Base-by-base conservation (phyloP, 352 stramenopile genomes). In the Thalassiosira ordinaria region DNA sequence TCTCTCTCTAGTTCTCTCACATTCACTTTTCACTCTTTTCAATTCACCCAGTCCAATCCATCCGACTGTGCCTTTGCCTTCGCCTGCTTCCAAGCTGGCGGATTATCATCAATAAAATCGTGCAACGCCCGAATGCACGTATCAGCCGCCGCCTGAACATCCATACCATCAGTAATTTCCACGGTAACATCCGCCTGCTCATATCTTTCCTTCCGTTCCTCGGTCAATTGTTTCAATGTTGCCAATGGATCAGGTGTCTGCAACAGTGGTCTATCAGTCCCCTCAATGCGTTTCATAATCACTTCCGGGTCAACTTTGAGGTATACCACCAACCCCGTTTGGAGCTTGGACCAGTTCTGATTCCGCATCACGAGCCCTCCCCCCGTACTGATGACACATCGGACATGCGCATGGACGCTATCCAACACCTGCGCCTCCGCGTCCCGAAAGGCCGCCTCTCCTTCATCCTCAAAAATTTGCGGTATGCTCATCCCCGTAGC, bases 101-200 rank as follows among this genome's bases (percentile, higher is more conserved):
- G 91, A 87, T 95, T 94, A 27, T 94, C 86, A 81, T 92, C 87
- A 79, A 95, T 94, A 71, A 93, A 94, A 61, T 93, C 78, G 76
- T 94, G 88, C 1, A 93, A 55, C 9, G 89, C 72, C 27, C 67
- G 41, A 33, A 95, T 73, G 41, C 91, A 66, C 63, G 57, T 57
- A 53, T 91, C 81, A 7, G 79, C 82, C 2, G 84, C 80, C 13
- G 41, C 47, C 9, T 82, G 56, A 44, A 82, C 75, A 52, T 85
- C 65, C 83, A 93, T 91, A 20, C 74, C 46, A 22, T 80, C 68
- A 0, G 27, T 49, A 31, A 95, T 74, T 49, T 89, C 74, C 26
- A 95, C 73, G 20, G 51, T 76, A 1, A 95, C 70, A 82, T 95
- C 91, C 0, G 89, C 88, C 60, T 94, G 87, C 35, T 78, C 80